Conservation (phyloP, 23 red algal genomes). For the Gracilaria domingensis region DNA sequence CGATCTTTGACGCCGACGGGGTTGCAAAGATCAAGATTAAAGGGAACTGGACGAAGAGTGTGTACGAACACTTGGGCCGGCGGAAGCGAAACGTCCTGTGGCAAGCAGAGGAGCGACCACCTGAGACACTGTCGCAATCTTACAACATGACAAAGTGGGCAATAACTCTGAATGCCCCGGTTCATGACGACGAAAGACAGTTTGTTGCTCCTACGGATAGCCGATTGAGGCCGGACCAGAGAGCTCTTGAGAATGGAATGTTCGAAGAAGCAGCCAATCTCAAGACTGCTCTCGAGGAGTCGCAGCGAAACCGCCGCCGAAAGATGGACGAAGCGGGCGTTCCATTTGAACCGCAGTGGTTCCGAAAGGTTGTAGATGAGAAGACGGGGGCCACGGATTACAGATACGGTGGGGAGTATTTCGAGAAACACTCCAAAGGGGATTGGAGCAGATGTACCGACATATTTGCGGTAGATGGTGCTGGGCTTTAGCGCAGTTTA, state of each 20-base stretch:
- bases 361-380: constrained; percentile 48
- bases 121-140: constrained; percentile 22
- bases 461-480: constrained; percentile 41
- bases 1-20: constrained; percentile 72
- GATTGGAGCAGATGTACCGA: constrained; percentile 46
- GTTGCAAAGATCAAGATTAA: constrained; percentile 45
- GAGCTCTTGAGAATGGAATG: constrained; percentile 78
- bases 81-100: constrained; percentile 60
- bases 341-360: constrained; percentile 62
- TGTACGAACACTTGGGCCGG: constrained; percentile 61
- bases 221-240: constrained; percentile 76
- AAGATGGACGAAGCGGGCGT: constrained; percentile 41
- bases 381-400: constrained; percentile 42
- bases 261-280: constrained; percentile 42
- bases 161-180: constrained; percentile 62
- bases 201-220: constrained; percentile 80
- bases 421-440: constrained; percentile 57
- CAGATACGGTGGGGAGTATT: constrained; percentile 47
- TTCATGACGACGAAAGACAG: constrained; percentile 58
- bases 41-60: constrained; percentile 66
- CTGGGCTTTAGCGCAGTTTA: constrained; percentile 10
- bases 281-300: constrained; percentile 77
- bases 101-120: constrained; percentile 47
- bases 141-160: constrained; percentile 78
- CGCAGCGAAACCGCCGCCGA: constrained; percentile 57